Evolutionary conservation across 2,329 filamentous ascomycete genomes (phyloP).

Genomic region (Xylaria sp.): DNA sequence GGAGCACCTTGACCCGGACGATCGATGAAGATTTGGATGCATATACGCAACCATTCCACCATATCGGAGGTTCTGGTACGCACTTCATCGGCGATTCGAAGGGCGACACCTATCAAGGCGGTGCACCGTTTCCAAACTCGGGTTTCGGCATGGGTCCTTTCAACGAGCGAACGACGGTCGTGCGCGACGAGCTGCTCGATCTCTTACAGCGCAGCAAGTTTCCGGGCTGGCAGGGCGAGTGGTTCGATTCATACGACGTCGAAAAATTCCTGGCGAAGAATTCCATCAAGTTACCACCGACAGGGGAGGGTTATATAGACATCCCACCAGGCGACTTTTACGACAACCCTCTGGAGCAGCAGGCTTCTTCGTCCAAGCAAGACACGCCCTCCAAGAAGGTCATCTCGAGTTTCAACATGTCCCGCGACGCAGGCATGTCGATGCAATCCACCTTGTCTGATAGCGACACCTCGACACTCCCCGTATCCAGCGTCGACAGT

Average conservation of each 20-base stretch:
- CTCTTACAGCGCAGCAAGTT: constrained; percentile 48
- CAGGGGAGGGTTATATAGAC: constrained; percentile 59
- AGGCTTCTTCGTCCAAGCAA: background rate
- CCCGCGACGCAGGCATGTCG: background rate
- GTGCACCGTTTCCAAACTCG: constrained; percentile 26
- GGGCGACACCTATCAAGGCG: constrained; percentile 16
- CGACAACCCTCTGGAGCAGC: constrained; percentile 15
- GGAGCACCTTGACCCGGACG: constrained; percentile 30
- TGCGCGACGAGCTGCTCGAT: constrained; percentile 41
- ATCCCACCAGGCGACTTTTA: constrained; percentile 43
- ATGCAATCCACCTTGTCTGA: constrained; percentile 4
- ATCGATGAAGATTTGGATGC: constrained; percentile 46
- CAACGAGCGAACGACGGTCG: constrained; percentile 34
- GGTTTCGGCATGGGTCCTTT: constrained; percentile 47
- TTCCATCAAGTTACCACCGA: constrained; percentile 58
- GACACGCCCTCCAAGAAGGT: background rate
- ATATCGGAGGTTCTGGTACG: constrained; percentile 63
- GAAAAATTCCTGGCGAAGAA: constrained; percentile 64
- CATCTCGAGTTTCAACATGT: background rate
- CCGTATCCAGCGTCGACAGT: constrained; percentile 15
- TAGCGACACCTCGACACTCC: constrained; percentile 6
- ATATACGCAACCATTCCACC: constrained; percentile 56
- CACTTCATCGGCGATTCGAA: constrained; percentile 46
- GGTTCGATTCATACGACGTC: constrained; percentile 72
- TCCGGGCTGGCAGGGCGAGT: constrained; percentile 65